Evolutionary conservation across 441 rosid genomes (phyloP).

Genomic region (Eutrema salsugineum): DNA sequence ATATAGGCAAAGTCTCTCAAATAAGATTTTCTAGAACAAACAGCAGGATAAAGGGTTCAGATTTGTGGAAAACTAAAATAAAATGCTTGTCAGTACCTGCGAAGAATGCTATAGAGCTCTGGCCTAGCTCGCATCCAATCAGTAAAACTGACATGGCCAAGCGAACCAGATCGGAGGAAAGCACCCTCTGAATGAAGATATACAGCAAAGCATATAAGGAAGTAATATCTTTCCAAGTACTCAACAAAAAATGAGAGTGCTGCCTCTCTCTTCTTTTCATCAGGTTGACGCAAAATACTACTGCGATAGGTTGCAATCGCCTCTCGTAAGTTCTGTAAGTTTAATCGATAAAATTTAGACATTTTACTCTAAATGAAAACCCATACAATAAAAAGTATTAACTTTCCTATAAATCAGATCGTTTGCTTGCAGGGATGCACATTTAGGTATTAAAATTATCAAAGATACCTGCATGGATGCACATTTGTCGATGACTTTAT

Average conservation of each 20-base stretch:
- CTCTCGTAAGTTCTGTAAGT: slow-evolving; percentile 92
- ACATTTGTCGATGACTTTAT: slow-evolving; percentile 98
- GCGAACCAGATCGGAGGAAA: slow-evolving; percentile 74
- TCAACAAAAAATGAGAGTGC: slow-evolving; percentile 94
- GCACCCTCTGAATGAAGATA: slow-evolving; percentile 93
- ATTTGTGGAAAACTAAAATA: not conserved
- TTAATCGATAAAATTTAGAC: slow-evolving; percentile 26
- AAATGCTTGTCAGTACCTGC: slow-evolving; percentile 57
- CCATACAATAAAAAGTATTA: slow-evolving; percentile 10
- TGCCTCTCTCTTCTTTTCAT: slow-evolving; percentile 99
- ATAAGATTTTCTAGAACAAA: not conserved
- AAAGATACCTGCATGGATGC: slow-evolving; percentile 94
- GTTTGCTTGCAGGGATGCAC: not conserved
- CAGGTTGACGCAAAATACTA: slow-evolving; percentile 95
- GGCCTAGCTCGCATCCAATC: slow-evolving; percentile 99
- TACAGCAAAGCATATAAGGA: slow-evolving; percentile 97
- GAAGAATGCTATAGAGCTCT: slow-evolving; percentile 94
- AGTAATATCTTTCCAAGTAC: slow-evolving; percentile 98
- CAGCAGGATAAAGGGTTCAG: not conserved
- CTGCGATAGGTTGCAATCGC: slow-evolving; percentile 93
- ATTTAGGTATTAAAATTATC: not conserved
- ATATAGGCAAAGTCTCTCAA: not conserved
- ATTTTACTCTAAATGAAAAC: slow-evolving; percentile 14
- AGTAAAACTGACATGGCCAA: slow-evolving; percentile 79
- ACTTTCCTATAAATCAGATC: not conserved